Percentiles rank a stretch among this genome's conserved stretches.
Evolutionary conservation across 1,284 basidiomycete species (phyloP).

Genomic region (Apiotrichum porosum): DNA sequence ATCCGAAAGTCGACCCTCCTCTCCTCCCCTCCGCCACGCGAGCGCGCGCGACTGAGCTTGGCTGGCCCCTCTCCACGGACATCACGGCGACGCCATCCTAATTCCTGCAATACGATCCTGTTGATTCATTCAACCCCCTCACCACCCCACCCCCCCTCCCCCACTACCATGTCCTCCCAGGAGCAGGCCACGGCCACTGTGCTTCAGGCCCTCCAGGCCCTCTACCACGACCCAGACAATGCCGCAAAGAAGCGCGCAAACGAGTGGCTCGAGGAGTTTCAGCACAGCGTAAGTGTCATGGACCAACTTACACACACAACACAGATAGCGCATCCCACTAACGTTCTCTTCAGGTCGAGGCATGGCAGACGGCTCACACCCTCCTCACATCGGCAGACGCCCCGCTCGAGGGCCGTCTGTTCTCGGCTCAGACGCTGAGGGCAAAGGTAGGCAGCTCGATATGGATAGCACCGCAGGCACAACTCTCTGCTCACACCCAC

Average conservation of each 20-base stretch:
- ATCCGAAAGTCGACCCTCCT: no score
- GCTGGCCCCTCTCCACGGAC: no score
- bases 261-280: conserved; percentile 89
- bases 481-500: neutral
- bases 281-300: conserved; percentile 83
- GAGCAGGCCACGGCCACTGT: conserved; percentile 29
- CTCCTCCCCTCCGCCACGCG: no score
- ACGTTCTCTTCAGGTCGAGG: conserved; percentile 64
- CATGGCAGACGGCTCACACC: conserved; percentile 91
- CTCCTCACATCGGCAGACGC: conserved; percentile 76
- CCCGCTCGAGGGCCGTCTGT: conserved; percentile 77
- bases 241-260: conserved; percentile 76
- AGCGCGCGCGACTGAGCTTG: no score
- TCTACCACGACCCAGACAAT: conserved; percentile 67
- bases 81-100: no score
- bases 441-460: conserved; percentile 68
- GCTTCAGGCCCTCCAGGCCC: conserved; percentile 52
- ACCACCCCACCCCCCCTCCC: neutral
- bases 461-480: conserved; percentile 1
- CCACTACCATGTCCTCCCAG: conserved; percentile 8
- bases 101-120: no score
- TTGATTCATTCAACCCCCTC: no score
- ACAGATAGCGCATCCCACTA: neutral
- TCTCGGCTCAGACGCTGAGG: conserved; percentile 95
- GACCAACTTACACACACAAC: no score